phyloP scores from a whole-genome alignment of 306 rosid genomes.

The Ceratonia siliqua region DNA sequence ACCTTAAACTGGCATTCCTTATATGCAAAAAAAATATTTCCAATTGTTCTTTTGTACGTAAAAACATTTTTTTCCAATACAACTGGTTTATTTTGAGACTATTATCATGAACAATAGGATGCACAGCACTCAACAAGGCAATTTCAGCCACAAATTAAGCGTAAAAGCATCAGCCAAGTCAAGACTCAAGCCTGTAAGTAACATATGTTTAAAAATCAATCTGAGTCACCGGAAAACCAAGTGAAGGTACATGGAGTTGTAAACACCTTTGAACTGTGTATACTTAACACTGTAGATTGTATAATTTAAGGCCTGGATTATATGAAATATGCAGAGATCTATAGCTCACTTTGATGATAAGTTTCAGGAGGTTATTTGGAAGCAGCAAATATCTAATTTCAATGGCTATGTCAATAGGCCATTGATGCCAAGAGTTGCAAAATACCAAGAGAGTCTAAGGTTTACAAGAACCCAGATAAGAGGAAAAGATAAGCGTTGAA shows the following conservation, averaged over 20 bases:
- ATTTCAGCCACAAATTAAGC: neutral
- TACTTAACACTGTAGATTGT: too few species aligned
- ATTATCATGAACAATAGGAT: constrained; percentile 5
- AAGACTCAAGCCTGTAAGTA: too few species aligned
- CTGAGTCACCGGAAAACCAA: neutral
- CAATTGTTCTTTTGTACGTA: neutral
- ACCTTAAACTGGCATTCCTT: neutral
- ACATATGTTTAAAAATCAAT: neutral
- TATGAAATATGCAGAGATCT: too few species aligned
- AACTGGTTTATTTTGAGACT: neutral
- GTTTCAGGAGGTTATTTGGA: neutral
- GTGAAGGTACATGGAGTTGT: neutral
- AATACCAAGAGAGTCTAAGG: neutral
- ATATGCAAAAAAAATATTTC: neutral
- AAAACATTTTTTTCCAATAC: neutral
- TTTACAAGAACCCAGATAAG: too few species aligned
- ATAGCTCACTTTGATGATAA: neutral
- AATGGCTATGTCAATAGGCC: neutral
- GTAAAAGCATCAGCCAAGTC: constrained; percentile 6
- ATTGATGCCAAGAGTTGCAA: neutral
- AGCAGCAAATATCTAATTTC: neutral
- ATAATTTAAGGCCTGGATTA: too few species aligned
- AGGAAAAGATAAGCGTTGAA: too few species aligned
- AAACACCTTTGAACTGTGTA: too few species aligned
- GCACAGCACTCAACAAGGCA: neutral